phyloP scores from a whole-genome alignment of 148 eudicot species.

The Spergularia marina region DNA sequence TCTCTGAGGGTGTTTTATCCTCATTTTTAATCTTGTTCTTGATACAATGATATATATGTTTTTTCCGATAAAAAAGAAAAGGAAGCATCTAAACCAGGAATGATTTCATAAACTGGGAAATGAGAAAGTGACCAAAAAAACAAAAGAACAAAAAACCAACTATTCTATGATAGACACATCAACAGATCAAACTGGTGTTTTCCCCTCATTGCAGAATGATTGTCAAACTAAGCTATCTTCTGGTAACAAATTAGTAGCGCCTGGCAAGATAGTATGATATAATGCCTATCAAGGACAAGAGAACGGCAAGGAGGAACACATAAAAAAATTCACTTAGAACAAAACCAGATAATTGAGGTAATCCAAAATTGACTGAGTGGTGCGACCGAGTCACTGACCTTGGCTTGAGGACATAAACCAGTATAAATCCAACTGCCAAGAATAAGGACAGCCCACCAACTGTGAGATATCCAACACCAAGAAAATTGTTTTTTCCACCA shows the following conservation, averaged over 20 bases:
- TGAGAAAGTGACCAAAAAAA: too few species aligned
- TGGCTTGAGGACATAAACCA: conserved; percentile 60
- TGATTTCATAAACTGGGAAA: too few species aligned
- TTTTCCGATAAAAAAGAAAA: too few species aligned
- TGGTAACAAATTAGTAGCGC: too few species aligned
- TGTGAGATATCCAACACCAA: conserved; percentile 63
- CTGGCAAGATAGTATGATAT: neutral
- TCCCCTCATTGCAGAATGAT: neutral
- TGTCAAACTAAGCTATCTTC: neutral
- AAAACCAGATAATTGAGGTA: neutral
- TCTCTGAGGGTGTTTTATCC: too few species aligned
- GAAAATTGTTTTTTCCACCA: conserved; percentile 74
- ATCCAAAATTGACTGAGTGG: too few species aligned
- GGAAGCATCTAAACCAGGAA: too few species aligned
- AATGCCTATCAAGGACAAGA: neutral
- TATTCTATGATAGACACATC: neutral
- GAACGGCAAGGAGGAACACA: neutral
- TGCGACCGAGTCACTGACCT: conserved; percentile 42
- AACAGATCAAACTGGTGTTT: neutral
- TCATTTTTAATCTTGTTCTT: too few species aligned
- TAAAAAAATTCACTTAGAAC: neutral
- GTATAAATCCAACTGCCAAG: conserved; percentile 52
- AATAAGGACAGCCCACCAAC: conserved; percentile 68
- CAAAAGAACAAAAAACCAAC: too few species aligned
- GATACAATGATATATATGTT: too few species aligned